Evolutionary conservation across 1,284 basidiomycete genomes (phyloP), one percentile per base, ranked within the genome.

Genomic region (Mrakiaceae sp.): DNA sequence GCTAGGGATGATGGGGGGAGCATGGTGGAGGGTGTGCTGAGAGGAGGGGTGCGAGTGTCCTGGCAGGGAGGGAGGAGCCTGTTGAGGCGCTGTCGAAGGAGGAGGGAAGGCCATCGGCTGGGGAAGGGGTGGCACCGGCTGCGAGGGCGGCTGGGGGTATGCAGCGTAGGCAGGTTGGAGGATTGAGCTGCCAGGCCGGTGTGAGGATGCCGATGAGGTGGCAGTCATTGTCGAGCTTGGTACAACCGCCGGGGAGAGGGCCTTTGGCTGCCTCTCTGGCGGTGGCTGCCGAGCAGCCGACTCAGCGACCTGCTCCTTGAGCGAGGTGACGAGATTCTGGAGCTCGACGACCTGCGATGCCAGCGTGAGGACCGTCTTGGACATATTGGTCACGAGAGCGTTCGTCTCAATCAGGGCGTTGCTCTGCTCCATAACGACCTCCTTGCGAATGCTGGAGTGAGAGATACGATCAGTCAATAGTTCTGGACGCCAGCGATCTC

Each of bases 341-440:
- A 70, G 61, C 9, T 57, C 64, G 14, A n/a, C 10, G 14, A 70
- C 68, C 44, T 69, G 67, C 27, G 56, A 55, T 5, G 67, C 70
- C 16, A 69, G 64, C 12, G 64, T 50, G 47, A 55, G 52, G 40
- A 65, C 61, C 2, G 59, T 50, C 7, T n/a, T 47, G 5, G 58
- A 44, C 59, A 65, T 60, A n/a, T 65, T 59, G 42, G 59, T 12
- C 6, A 65, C 52, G 27, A 65, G 58, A 1, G 53, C 44, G 55
- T 59, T 60, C 8, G 64, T 65, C 7, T 66, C 58, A n/a, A 60
- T 51, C 42, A 71, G 63, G 4, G 67, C 55, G 16, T 47, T 60
- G n/a, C 63, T 66, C 64, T 71, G 70, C 61, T 71, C 69, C 14
- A 50, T 49, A 3, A 68, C 66, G 46, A 70, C 64, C 59, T 70